Evolutionary conservation across 1,284 basidiomycete species (phyloP).

Genomic region (Ganoderma lucidum): DNA sequence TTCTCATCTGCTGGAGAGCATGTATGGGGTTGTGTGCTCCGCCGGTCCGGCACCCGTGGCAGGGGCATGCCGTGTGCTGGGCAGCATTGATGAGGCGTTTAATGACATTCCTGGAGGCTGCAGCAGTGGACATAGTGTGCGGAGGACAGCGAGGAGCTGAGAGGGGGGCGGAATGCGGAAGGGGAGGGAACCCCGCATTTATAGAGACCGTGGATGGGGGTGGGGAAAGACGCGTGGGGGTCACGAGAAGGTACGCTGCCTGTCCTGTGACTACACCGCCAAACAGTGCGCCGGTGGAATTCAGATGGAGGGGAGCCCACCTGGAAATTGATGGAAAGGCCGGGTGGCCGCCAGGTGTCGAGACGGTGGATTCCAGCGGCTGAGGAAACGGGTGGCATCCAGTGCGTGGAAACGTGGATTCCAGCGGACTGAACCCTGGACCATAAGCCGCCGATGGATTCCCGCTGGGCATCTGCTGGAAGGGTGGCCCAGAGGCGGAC

Average conservation of each 20-base stretch:
- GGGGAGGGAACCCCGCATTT: slow-evolving; percentile 17
- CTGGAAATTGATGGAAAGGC: no score
- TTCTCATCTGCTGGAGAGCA: slow-evolving; percentile 69
- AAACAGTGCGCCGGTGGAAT: no score
- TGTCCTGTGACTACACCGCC: slow-evolving; percentile 33
- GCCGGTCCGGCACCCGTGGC: slow-evolving; percentile 67
- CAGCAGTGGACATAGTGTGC: slow-evolving; percentile 55
- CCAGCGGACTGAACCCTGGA: no score
- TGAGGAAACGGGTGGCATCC: no score
- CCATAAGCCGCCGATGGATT: no score
- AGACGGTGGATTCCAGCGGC: no score
- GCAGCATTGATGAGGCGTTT: slow-evolving; percentile 75
- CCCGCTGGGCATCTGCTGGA: no score
- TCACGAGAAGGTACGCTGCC: slow-evolving; percentile 35
- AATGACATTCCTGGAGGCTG: slow-evolving; percentile 63
- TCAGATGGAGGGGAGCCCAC: no score
- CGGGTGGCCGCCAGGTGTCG: no score
- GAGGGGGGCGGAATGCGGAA: not conserved
- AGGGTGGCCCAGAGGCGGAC: no score
- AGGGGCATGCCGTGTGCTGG: slow-evolving; percentile 79
- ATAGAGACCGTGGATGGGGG: slow-evolving; percentile 29
- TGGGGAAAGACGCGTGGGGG: slow-evolving; percentile 31
- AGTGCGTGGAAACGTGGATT: no score
- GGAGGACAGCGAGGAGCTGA: not conserved
- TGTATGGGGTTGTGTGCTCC: slow-evolving; percentile 52